Evolutionary conservation across 1,284 basidiomycete species (phyloP), one percentile per base, ranked within the genome.

Genomic region (Baeospora myosura): DNA sequence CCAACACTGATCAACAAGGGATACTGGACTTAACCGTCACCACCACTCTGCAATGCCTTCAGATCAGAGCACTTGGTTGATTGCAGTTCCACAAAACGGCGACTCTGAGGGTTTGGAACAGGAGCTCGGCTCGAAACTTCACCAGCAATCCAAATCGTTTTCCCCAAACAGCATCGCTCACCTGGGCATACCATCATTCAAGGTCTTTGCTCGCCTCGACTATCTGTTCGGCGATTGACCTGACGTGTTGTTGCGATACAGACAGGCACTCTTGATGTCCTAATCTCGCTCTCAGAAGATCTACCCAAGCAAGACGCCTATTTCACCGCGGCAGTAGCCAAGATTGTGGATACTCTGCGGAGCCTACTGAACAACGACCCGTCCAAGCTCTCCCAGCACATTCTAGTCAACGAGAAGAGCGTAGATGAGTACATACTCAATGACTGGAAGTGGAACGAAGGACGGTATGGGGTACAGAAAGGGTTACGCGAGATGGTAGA

Each of bases 331-430:
- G 81, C 83, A 8, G 86, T 95, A 45, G 88, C 88, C 47, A 98
- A 97, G 73, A 86, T 88, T 18, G 90, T 98, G 45, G 96, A 98
- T 57, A 94, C 92, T 0, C 75, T 98, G 38, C 87, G 93, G 36
- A 89, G 86, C 50, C 75, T 98, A 41, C 67, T 95, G 41, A 93
- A 92, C 58, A 93, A 96, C 53, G 91, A 96, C 57, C 78, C 86
- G 7, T 59, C 72, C 31, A 91, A 91, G 60, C 74, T 97, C 25
- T 66, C 76, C 16, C 88, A 92, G 58, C 91, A 97, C 58, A 69
- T 84, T 21, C 69, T 86, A 31, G 81, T 98, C 17, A 87, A 96
- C 53, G 92, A 96, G 56, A 71, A 76, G 46, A 72, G 71, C 28
- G 76, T 89, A 2, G 92, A 96, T 50, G 78, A 83, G 45, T 95